phyloP scores from a whole-genome alignment of 1,284 basidiomycete species.

The Erythrobasidium hasegawianum region DNA sequence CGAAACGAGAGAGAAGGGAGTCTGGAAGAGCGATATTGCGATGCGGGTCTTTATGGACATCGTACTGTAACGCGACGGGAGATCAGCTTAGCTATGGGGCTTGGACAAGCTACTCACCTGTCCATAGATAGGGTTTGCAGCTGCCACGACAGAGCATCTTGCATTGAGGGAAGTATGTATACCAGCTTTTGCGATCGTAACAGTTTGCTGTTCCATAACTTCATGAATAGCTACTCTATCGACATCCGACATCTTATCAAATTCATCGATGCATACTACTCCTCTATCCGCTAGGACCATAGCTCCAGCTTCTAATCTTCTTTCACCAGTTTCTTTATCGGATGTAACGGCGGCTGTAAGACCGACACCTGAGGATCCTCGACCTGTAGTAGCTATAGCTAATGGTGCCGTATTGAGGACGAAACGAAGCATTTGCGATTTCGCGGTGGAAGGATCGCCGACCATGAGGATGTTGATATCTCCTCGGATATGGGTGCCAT shows the following conservation, averaged over 20 bases:
- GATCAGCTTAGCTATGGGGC: constrained; percentile 5
- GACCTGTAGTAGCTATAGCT: constrained; percentile 95
- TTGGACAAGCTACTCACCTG: constrained; percentile 59
- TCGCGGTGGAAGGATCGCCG: constrained; percentile 96
- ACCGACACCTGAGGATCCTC: constrained; percentile 97
- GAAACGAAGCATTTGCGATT: constrained; percentile 94
- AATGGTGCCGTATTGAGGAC: constrained; percentile 93
- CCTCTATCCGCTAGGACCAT: constrained; percentile 99
- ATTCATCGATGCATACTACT: constrained; percentile 99
- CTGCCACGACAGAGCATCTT: constrained; percentile 93
- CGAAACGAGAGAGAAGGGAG: constrained; percentile 97
- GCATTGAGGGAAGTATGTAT: constrained; percentile 98
- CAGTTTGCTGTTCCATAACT: constrained; percentile 98
- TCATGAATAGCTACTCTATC: constrained; percentile 99
- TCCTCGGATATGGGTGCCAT: constrained; percentile 97
- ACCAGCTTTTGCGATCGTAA: constrained; percentile 98
- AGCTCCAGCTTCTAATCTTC: constrained; percentile 92
- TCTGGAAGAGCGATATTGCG: constrained; percentile 98
- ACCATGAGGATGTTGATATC: constrained; percentile 99
- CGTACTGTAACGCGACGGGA: constrained; percentile 64
- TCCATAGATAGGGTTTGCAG: constrained; percentile 98
- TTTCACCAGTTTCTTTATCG: constrained; percentile 94
- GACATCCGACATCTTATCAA: constrained; percentile 99
- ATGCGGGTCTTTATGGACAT: constrained; percentile 99
- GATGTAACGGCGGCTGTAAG: constrained; percentile 98